Evolutionary conservation across 768 basidiomycete species (phyloP).

Genomic region (Termitomyces sp.): DNA sequence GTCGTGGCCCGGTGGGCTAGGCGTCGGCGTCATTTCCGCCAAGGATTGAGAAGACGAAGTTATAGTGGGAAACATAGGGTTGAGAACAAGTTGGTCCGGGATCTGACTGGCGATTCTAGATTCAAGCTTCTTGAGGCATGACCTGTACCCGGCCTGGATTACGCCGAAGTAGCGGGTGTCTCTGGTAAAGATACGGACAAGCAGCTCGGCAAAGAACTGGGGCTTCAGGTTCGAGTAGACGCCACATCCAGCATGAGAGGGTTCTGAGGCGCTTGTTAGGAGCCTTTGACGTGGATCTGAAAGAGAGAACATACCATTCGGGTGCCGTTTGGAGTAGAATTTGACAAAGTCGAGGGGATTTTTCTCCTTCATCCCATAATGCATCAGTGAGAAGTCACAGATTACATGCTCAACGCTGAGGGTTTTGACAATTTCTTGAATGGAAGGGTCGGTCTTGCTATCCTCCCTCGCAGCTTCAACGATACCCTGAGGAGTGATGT

Average conservation of each 20-base stretch:
- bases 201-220: conserved; percentile 59
- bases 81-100: neutral
- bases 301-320: conserved; percentile 33
- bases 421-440: conserved; percentile 22
- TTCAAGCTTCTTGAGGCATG: neutral
- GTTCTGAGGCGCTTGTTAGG: conserved; percentile 25
- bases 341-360: conserved; percentile 67
- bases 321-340: conserved; percentile 52
- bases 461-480: conserved; percentile 34
- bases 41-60: neutral
- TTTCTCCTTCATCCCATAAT: conserved; percentile 68
- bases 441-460: conserved; percentile 17
- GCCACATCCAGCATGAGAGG: conserved; percentile 40
- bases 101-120: neutral
- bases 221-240: conserved; percentile 68
- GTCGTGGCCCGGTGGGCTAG: conserved; percentile 32
- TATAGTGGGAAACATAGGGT: neutral
- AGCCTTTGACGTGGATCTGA: neutral
- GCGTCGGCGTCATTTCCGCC: conserved; percentile 6
- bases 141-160: conserved; percentile 58
- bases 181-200: conserved; percentile 62
- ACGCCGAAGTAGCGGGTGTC: conserved; percentile 51
- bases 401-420: conserved; percentile 50
- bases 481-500: conserved; percentile 39
- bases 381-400: conserved; percentile 61